Evolutionary conservation across 202 grass and related monocot species (phyloP).

Genomic region (Hordeum pubiflorum): DNA sequence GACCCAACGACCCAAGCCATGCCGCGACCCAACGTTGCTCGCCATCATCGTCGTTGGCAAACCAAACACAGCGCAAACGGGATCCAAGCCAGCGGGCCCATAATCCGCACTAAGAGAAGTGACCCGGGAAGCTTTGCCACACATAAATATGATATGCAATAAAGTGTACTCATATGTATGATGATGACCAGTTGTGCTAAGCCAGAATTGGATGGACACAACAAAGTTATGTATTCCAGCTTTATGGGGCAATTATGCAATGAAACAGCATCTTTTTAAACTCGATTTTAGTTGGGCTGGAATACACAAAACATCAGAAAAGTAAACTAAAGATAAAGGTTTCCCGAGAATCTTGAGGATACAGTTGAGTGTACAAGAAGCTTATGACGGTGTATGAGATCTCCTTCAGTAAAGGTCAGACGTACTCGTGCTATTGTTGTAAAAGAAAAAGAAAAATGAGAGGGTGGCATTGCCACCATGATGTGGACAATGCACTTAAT

Average conservation of each 20-base stretch:
- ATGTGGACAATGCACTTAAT: constrained; percentile 18
- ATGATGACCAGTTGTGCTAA: constrained; percentile 20
- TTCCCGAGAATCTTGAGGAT: constrained; percentile 31
- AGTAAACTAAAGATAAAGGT: constrained; percentile 28
- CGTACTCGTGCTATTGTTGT: neutral
- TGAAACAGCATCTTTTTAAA: constrained; percentile 12
- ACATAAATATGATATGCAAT: constrained; percentile 13
- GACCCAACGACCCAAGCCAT: neutral
- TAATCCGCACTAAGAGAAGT: neutral
- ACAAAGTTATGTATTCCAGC: neutral
- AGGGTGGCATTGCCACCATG: constrained; percentile 16
- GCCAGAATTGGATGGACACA: constrained; percentile 8
- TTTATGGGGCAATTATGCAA: neutral
- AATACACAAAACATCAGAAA: constrained; percentile 29
- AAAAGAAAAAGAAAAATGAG: constrained; percentile 4
- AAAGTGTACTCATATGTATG: neutral
- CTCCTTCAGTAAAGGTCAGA: neutral
- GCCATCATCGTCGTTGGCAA: neutral
- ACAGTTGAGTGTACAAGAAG: constrained; percentile 35
- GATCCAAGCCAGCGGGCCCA: neutral
- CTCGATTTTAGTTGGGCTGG: neutral
- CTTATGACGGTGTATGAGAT: constrained; percentile 6
- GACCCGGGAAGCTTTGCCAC: neutral
- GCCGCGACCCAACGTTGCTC: neutral
- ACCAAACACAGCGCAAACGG: neutral